Evolutionary conservation across 2,329 filamentous ascomycete species (phyloP), one percentile per base, ranked within the genome.

Genomic region (Fusarium anguioides): DNA sequence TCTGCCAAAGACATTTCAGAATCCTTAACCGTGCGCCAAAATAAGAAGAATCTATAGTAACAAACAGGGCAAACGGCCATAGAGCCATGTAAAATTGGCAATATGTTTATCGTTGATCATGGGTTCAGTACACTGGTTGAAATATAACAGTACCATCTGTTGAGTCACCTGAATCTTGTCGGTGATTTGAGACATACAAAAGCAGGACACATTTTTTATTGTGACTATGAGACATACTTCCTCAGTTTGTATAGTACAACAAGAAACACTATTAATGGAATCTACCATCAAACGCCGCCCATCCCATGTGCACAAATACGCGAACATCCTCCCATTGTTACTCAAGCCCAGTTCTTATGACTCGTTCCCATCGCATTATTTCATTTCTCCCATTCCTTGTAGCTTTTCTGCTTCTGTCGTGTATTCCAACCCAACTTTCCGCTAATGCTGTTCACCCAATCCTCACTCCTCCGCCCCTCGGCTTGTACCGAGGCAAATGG

Each of bases 401-500:
- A 87, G 3, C 79, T 81, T 75, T 93, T 94, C 76, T 94, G 91
- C 78, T 90, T 89, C 79, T 93, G 89, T 66, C 91, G 80, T 67
- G 89, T 92, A 73, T 94, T 95, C 91, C 91, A 95, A 29, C 91
- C 91, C 72, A 95, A 78, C 76, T 93, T 94, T 39, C 89, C 85
- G 64, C 88, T 90, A 58, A 95, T 94, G 71, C 90, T 93, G 60
- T 93, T 92, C 24, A 94, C 87, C 91, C 91, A 94, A 75, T 94
- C 91, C 79, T 93, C 91, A 71, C 87, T 89, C 52, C 88, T 83
- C 29, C 89, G 79, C 4, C 91, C 90, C 56, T 89, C 84, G 0
- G 89, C 86, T 79, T 93, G 85, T 12, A 95, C 91, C 55, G 87
- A 89, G 0, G 92, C 91, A 77, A 95, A 96, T 0, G 92, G 92